phyloP scores from a whole-genome alignment of 2,329 filamentous ascomycete genomes.

The Atkinsonella hypoxylon region DNA sequence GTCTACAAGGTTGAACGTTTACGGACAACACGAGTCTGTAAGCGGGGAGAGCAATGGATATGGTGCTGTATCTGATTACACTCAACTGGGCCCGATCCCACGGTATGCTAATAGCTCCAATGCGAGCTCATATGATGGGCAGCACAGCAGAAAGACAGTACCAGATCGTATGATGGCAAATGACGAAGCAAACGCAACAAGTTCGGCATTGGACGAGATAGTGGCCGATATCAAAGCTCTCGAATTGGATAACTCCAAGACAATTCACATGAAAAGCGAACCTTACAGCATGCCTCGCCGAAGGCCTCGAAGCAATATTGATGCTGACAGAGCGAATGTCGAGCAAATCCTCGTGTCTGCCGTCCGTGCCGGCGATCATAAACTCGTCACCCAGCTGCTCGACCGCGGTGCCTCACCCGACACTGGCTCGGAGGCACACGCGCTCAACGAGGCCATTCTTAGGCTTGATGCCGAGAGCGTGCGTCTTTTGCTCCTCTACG shows the following conservation, averaged over 20 bases:
- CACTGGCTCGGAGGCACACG: constrained; percentile 30
- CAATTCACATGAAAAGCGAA: constrained; percentile 38
- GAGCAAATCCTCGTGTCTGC: constrained; percentile 39
- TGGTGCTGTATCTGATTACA: constrained; percentile 2
- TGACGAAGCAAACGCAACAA: constrained; percentile 13
- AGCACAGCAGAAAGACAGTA: constrained; percentile 7
- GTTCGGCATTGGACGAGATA: constrained; percentile 13
- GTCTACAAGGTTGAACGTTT: constrained; percentile 1
- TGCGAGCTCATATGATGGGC: constrained; percentile 17
- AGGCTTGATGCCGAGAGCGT: constrained; percentile 40
- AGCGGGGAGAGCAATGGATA: constrained; percentile 9
- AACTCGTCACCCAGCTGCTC: constrained; percentile 43
- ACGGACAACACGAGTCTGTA: constrained; percentile 8
- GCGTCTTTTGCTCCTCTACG: constrained; percentile 43
- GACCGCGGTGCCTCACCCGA: constrained; percentile 44
- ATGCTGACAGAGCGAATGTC: constrained; percentile 30
- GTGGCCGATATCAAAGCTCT: constrained; percentile 23
- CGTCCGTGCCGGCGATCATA: constrained; percentile 44
- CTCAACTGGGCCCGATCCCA: constrained; percentile 6
- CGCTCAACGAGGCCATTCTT: constrained; percentile 40
- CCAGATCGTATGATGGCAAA: constrained; percentile 18
- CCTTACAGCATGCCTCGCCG: constrained; percentile 39
- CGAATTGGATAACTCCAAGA: constrained; percentile 28
- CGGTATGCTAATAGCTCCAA: constrained; percentile 18
- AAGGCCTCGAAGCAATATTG: constrained; percentile 32